A percentile compares a stretch with the other conserved stretches of the same genome.
Evolutionary conservation across 2,329 filamentous ascomycete genomes (phyloP).

Genomic region (Fusarium sp.): DNA sequence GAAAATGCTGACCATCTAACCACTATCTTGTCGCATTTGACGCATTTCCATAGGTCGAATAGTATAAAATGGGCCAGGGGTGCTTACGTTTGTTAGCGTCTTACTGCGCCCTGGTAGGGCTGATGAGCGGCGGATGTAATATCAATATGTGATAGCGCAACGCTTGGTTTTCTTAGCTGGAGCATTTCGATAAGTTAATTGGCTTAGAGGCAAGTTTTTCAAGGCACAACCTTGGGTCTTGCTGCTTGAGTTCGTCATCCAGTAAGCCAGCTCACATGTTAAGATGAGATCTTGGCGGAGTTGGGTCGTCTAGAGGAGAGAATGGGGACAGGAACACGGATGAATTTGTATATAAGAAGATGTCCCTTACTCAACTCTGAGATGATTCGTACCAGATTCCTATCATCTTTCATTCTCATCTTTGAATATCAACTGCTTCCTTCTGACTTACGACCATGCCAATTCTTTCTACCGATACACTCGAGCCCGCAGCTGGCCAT

Average conservation of each 20-base stretch:
- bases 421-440: not conserved
- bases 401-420: not conserved
- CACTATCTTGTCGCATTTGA: not conserved
- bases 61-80: not conserved
- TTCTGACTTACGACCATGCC: not conserved
- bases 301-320: not conserved
- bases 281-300: not conserved
- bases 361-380: too few relatives aligned
- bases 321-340: not conserved
- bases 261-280: slow-evolving; percentile 3
- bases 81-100: not conserved
- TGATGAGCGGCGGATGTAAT: not conserved
- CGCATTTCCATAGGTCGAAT: not conserved
- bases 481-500: slow-evolving; percentile 9
- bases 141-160: not conserved
- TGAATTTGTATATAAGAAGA: not conserved
- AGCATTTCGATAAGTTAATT: not conserved
- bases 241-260: slow-evolving; percentile 8
- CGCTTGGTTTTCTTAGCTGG: not conserved
- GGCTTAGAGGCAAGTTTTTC: not conserved
- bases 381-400: not conserved
- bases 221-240: not conserved
- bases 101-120: slow-evolving; percentile 1
- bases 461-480: not conserved
- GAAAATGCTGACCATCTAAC: not conserved